Evolutionary conservation across 2,329 filamentous ascomycete species (phyloP), one percentile per base, ranked within the genome.

Genomic region (Calonectria pteridis): DNA sequence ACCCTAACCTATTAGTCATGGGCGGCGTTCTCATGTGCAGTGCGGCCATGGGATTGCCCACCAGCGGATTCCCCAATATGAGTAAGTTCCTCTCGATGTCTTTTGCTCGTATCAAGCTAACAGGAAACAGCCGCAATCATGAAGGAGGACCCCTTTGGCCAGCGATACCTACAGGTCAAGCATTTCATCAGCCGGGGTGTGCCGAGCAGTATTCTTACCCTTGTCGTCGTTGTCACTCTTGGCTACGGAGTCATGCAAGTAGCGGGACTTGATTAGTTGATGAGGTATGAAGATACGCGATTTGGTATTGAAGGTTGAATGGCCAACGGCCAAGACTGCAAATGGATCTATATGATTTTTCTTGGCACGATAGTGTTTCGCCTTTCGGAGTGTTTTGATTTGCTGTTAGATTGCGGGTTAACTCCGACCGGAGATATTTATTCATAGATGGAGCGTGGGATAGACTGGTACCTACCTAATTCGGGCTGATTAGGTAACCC

Each of bases 11-110:
- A 73, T 87, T 99, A 73, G 97, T 99, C 75, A 98, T 99, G 96
- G 94, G 93, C 0, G 93, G 94, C 69, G 96, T 98, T 14, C 86
- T 99, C 76, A 99, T 99, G 95, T 98, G 97, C 82, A 96, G 94
- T 77, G 96, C 96, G n/a, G 97, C 84, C 2, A 99, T 99, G 97
- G 97, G 93, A 16, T 85, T 99, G 84, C 97, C 97, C 3, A 99
- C 97, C 0, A 96, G 93, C 83, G 97, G 97, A 11, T 99, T 99
- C 87, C 97, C 97, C 2, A 99, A 99, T 80, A 99, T 99, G 97
- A 99, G 96, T 98, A 91, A 89, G 95, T 94, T 58, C 14, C 43
- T 18, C 63, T 18, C 23, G 11, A 5, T 6, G 6, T 33, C 55
- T 23, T 51, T 28, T 18, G 49, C n/a, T 33, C 13, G 40, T 37